These are phyloP conservation scores for Phoma herbarum DNA, from an alignment of 2,329 filamentous ascomycete species.

Conservation along the genomic window DNA sequence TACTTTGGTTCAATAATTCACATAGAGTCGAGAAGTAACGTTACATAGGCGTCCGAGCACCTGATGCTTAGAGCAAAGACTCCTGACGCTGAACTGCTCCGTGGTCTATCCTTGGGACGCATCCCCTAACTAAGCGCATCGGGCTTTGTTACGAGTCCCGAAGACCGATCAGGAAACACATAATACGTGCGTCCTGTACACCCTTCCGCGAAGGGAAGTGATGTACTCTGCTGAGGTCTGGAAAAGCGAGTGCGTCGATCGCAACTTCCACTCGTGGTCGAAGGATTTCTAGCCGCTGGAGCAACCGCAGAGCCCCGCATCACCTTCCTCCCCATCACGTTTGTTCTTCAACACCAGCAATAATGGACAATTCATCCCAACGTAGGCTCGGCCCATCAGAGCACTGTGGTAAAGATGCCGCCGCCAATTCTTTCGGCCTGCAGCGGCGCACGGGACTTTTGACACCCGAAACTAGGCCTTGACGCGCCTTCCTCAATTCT, in stretches of 20 bases:
- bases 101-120: conserved; percentile 12
- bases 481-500: conserved; percentile 16
- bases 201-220: conserved; percentile 12
- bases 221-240: conserved; percentile 15
- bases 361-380: not conserved
- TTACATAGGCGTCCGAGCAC: conserved; percentile 20
- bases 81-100: conserved; percentile 2
- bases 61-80: conserved; percentile 11
- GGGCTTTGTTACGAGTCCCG: conserved; percentile 7
- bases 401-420: not conserved
- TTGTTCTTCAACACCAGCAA: conserved; percentile 1
- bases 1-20: conserved; percentile 6
- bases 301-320: conserved; percentile 13
- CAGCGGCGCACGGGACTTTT: conserved; percentile 14
- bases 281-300: conserved; percentile 12
- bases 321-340: not conserved
- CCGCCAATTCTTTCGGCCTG: not conserved
- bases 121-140: conserved; percentile 16
- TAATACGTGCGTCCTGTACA: conserved; percentile 17
- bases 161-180: conserved; percentile 19
- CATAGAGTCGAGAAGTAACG: conserved; percentile 11
- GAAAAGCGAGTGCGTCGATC: conserved; percentile 16
- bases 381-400: not conserved
- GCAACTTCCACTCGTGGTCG: conserved; percentile 14
- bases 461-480: conserved; percentile 11